Conservation (phyloP, 2,329 filamentous ascomycete genomes). For the Plenodomus biglobosus region DNA sequence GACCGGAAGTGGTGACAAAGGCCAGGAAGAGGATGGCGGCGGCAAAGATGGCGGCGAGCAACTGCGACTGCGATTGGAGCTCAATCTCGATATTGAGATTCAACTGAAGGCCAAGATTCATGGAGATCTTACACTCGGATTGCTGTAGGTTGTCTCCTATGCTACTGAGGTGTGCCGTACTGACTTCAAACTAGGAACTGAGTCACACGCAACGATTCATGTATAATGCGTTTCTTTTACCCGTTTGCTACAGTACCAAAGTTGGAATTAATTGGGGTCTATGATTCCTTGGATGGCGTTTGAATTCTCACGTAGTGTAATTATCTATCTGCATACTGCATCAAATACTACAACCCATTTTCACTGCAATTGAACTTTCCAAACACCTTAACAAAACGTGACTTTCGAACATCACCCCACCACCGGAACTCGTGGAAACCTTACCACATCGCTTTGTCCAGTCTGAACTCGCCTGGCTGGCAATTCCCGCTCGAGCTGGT, state of each 20-base stretch:
- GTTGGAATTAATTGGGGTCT: conserved; percentile 9
- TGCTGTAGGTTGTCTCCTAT: conserved; percentile 47
- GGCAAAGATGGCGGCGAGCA: conserved; percentile 49
- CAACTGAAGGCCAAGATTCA: conserved; percentile 67
- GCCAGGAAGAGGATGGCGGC: conserved; percentile 30
- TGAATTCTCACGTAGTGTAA: conserved; percentile 26
- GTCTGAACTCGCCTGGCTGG: background rate
- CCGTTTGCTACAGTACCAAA: conserved; percentile 16
- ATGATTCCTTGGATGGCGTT: conserved; percentile 27
- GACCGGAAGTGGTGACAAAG: conserved; percentile 46
- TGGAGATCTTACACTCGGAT: conserved; percentile 62
- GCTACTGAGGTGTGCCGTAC: background rate
- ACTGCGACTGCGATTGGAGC: conserved; percentile 59
- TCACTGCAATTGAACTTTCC: background rate
- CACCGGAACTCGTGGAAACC: background rate
- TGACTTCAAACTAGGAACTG: conserved; percentile 37
- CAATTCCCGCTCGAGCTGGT: background rate
- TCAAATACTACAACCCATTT: conserved; percentile 13
- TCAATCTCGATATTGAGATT: conserved; percentile 65
- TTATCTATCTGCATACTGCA: conserved; percentile 20
- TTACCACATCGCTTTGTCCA: background rate
- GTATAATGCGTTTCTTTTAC: conserved; percentile 19
- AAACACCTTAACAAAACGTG: background rate
- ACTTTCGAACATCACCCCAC: background rate
- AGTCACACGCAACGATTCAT: conserved; percentile 15